A percentile compares a stretch with the other conserved stretches of the same genome.
phyloP scores from a whole-genome alignment of 768 basidiomycete genomes.

The Lactarius akahatsu region DNA sequence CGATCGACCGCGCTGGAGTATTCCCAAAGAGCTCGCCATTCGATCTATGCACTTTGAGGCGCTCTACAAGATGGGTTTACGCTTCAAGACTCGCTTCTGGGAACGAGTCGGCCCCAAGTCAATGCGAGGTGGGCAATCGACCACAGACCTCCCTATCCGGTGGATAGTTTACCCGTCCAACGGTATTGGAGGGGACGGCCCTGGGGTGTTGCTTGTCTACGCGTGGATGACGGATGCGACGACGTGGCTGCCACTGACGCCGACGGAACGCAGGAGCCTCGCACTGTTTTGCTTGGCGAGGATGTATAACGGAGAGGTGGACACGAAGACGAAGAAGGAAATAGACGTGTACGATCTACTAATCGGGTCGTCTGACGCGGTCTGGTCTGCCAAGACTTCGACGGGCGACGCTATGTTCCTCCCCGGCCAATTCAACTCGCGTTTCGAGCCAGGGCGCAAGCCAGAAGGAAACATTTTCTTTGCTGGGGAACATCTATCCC shows the following conservation, averaged over 20 bases:
- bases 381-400: conserved; percentile 31
- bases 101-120: conserved; percentile 15
- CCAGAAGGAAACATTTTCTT: conserved; percentile 33
- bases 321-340: conserved; percentile 3
- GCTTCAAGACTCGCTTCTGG: conserved; percentile 31
- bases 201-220: conserved; percentile 33
- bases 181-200: conserved; percentile 28
- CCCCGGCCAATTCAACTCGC: conserved; percentile 33
- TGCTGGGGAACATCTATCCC: conserved; percentile 34
- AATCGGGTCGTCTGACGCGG: conserved; percentile 30
- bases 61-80: conserved; percentile 32
- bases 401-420: conserved; percentile 36
- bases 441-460: conserved; percentile 29
- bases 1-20: conserved; percentile 30
- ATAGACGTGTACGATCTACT: conserved; percentile 31
- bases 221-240: conserved; percentile 34
- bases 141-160: conserved; percentile 28
- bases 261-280: conserved; percentile 27
- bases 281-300: conserved; percentile 30
- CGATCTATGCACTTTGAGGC: conserved; percentile 33
- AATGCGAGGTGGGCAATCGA: conserved; percentile 26
- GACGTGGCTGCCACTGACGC: conserved; percentile 30
- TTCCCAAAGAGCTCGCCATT: conserved; percentile 29
- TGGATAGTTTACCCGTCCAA: conserved; percentile 28
- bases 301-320: conserved; percentile 26